Base-by-base conservation (phyloP, 306 rosid genomes). In the Morella rubra region DNA sequence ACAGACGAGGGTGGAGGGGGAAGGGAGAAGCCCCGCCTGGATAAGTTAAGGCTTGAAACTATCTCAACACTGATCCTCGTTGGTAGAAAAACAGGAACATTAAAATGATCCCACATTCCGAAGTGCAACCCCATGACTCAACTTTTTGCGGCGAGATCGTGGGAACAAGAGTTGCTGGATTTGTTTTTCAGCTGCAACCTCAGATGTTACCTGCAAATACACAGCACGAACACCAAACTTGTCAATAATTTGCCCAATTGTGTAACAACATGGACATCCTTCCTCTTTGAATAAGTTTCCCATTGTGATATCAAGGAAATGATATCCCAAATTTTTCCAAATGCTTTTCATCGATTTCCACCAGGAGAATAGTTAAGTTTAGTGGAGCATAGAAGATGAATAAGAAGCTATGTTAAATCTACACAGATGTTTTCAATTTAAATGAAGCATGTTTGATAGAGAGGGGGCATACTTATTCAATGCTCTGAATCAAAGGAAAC, bases 161-260 rank as follows among this genome's bases (percentile, higher is more conserved):
- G 95, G 93, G 77, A 88, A 86, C 85, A 95, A 69, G 77, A 95
- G 98, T 82, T 85, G 92, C 78, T 83, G 88, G 83, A 95, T 95
- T 85, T 92, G 97, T 82, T 92, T 92, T 71, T 87, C 93, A 69
- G 96, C 98, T 55, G 85, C 88, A 54, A 72, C 69, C 80, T 79
- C 87, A 18, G 98, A 90, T 18, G 67, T 83, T 42, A 90, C 98
- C 97, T 94, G 80, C 82, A 87, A 84, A 76, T 69, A 66, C n/a
- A n/a, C 55, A 79, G 62, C 54, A 50, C 22, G 72, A 13, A 46
- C 71, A 65, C 50, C 71, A 42, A 65, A 41, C 41, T 42, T 65
- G 5, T 65, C 16, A 65, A 65, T 16, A 42, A 42, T 18, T 3
- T 14, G 4, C 12, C 1, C 42, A 5, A 4, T 27, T n/a, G 50